Conservation (phyloP, 805 yeast genomes). For the Naumovozyma baii region DNA sequence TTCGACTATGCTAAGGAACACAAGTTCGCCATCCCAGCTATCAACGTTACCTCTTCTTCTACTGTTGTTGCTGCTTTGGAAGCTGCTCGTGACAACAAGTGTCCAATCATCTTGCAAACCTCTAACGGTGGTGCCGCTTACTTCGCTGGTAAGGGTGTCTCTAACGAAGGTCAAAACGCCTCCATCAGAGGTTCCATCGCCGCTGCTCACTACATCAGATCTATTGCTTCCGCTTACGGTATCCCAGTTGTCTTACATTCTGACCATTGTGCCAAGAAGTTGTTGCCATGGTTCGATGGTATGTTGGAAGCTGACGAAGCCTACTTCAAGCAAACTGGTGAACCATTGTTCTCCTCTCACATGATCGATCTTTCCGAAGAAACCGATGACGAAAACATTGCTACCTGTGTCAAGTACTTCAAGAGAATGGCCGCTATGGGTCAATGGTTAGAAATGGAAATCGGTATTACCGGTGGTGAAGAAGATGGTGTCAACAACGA, state of each 20-base stretch:
- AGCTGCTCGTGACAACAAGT: constrained; percentile 89
- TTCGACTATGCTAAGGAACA: constrained; percentile 89
- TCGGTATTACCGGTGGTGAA: constrained; percentile 99
- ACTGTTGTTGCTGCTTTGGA: constrained; percentile 94
- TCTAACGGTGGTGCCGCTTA: constrained; percentile 99
- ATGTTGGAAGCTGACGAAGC: constrained; percentile 95
- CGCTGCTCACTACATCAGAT: constrained; percentile 95
- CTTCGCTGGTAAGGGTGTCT: constrained; percentile 99
- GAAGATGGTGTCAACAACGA: constrained; percentile 99
- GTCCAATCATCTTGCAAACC: constrained; percentile 94
- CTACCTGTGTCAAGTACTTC: constrained; percentile 89
- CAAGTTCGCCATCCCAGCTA: constrained; percentile 96
- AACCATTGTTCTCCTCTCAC: constrained; percentile 96
- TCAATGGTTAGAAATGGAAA: constrained; percentile 99
- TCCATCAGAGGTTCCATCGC: constrained; percentile 92
- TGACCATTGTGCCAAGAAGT: constrained; percentile 97
- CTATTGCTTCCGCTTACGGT: constrained; percentile 93
- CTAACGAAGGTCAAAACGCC: constrained; percentile 86
- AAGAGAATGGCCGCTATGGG: constrained; percentile 84
- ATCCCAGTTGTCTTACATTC: constrained; percentile 95
- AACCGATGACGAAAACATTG: constrained; percentile 90
- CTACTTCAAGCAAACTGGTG: constrained; percentile 75
- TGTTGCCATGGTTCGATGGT: constrained; percentile 98
- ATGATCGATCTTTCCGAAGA: constrained; percentile 98
- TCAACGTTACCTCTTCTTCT: constrained; percentile 95